phyloP scores from a whole-genome alignment of 192 early-diverging fungal species.

The Umbelopsis sp. region DNA sequence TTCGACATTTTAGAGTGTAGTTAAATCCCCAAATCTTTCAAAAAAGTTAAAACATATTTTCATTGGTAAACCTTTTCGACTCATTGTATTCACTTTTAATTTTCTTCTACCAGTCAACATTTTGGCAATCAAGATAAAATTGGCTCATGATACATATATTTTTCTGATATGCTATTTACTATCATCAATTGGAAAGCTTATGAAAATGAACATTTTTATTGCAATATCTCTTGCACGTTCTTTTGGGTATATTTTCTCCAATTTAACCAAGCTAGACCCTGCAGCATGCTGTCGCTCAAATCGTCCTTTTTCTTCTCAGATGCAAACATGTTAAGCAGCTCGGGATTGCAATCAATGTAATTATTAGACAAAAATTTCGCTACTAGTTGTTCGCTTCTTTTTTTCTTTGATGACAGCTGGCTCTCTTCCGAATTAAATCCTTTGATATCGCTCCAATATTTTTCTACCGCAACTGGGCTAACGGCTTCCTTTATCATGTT shows the following conservation, averaged over 20 bases:
- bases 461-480: constrained; percentile 21
- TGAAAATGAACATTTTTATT: neutral
- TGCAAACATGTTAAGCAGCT: constrained; percentile 30
- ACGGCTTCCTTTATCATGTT: constrained; percentile 21
- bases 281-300: constrained; percentile 51
- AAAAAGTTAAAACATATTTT: too few relatives aligned
- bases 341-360: constrained; percentile 15
- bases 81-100: too few relatives aligned
- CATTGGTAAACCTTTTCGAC: too few relatives aligned
- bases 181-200: neutral
- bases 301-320: constrained; percentile 51
- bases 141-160: neutral
- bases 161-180: neutral
- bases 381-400: constrained; percentile 25
- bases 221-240: neutral
- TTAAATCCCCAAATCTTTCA: neutral
- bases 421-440: neutral
- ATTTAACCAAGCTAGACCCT: constrained; percentile 51
- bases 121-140: too few relatives aligned
- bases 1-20: constrained; percentile 23
- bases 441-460: constrained; percentile 7
- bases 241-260: constrained; percentile 39
- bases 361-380: constrained; percentile 30
- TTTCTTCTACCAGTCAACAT: neutral
- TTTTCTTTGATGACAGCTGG: constrained; percentile 32